Base-by-base conservation (phyloP, 768 basidiomycete genomes). In the Cystobasidium ongulense region DNA sequence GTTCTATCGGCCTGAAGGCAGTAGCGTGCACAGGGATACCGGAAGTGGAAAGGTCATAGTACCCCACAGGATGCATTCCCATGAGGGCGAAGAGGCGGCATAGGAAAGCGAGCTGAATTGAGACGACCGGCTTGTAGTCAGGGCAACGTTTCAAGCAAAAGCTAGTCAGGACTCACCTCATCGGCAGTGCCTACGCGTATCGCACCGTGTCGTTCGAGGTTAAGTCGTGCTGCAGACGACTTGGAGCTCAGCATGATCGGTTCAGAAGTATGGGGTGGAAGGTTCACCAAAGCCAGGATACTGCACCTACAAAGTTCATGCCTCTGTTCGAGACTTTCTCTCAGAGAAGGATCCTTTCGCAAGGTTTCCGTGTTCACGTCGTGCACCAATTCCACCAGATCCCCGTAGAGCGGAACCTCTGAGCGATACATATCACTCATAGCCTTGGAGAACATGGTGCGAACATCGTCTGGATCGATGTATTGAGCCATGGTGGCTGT, bases 321-420 rank as follows among this genome's bases (percentile, higher is more conserved):
- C 25, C 68, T 23, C 53, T 71, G 68, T 29, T 57, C 68, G 25
- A 71, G 53, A 21, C 36, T 54, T 2, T 23, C 52, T 33, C 68
- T 46, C 27, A 71, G 53, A 1, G 5, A 15, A n/a, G 68, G 68
- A 46, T 71, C 53, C 15, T 33, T 72, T 15, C 29, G 23, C 25
- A 74, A 50, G 18, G 66, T 50, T 27, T 41, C 50, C 23, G 38
- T 73, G 73, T 79, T 79, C 43, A 79, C 75, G 33, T 79, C 78
- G 39, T 78, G 75, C 1, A 80, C 80, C 2, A 80, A 76, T 36
- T 77, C 66, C 8, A 80, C 64, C 25, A 80, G 67, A 39, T 80
- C 77, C 0, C 80, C 79, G 43, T 80, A 80, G 5, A 80, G 77
- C 7, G 80, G 80, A 8, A 80, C 80, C 59, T 80, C 80, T 15